Conservation (phyloP, 768 basidiomycete genomes). For the Macrocybe gigantea region DNA sequence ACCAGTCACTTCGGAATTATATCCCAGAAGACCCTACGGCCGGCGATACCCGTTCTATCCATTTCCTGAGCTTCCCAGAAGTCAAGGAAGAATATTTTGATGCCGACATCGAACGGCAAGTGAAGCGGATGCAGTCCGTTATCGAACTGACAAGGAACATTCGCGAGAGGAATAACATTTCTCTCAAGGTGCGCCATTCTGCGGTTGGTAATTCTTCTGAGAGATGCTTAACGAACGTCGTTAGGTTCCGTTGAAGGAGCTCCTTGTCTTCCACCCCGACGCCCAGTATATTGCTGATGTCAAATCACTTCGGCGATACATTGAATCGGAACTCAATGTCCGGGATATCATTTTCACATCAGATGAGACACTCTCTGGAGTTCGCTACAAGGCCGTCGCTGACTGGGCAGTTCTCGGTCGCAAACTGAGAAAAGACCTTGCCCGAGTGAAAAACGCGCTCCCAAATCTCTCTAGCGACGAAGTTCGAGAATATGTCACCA, state of each 20-base stretch:
- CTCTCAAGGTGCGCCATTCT: constrained; percentile 70
- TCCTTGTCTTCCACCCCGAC: constrained; percentile 91
- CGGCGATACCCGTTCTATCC: constrained; percentile 85
- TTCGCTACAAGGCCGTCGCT: constrained; percentile 86
- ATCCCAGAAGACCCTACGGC: constrained; percentile 70
- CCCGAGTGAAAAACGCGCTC: constrained; percentile 82
- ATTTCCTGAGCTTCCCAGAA: constrained; percentile 92
- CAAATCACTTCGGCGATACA: constrained; percentile 77
- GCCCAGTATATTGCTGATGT: constrained; percentile 81
- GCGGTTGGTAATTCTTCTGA: neutral
- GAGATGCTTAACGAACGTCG: constrained; percentile 1
- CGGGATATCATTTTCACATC: constrained; percentile 86
- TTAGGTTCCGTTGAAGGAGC: constrained; percentile 87
- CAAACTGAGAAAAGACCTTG: constrained; percentile 90
- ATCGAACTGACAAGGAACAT: constrained; percentile 89
- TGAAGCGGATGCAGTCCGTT: constrained; percentile 90
- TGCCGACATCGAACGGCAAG: constrained; percentile 86
- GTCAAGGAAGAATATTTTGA: constrained; percentile 96
- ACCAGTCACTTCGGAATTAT: constrained; percentile 83
- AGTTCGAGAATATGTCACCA: constrained; percentile 69
- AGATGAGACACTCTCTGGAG: constrained; percentile 80
- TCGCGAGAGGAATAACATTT: constrained; percentile 80
- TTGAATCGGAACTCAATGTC: constrained; percentile 93
- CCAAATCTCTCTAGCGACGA: constrained; percentile 77
- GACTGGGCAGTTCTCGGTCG: constrained; percentile 94